phyloP scores from a whole-genome alignment of 2,329 filamentous ascomycete species.

The Boeremia exigua region DNA sequence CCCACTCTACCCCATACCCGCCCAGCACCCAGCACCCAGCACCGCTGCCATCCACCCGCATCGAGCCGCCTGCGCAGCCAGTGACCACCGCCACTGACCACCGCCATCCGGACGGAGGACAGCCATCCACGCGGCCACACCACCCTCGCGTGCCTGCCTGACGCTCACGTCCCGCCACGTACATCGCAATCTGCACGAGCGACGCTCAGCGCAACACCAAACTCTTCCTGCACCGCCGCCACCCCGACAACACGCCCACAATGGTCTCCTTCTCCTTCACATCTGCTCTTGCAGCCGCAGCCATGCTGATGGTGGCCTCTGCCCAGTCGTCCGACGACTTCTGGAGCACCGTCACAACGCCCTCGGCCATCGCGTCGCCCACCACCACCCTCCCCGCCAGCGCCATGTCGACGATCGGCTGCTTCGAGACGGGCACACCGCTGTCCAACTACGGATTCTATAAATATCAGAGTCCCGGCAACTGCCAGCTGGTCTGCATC shows the following conservation, averaged over 20 bases:
- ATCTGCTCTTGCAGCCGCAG: constrained; percentile 41
- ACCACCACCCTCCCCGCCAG: constrained; percentile 36
- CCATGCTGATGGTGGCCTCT: constrained; percentile 36
- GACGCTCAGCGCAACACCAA: constrained; percentile 21
- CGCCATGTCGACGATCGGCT: constrained; percentile 53
- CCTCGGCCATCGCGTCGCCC: constrained; percentile 35
- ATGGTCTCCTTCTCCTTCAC: constrained; percentile 44
- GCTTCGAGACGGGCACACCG: constrained; percentile 57
- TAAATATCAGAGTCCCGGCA: constrained; percentile 61
- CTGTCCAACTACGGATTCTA: constrained; percentile 57
- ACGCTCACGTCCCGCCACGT: constrained; percentile 32
- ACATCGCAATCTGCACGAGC: constrained; percentile 24
- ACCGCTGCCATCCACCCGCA: constrained; percentile 10
- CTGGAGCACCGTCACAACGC: constrained; percentile 25
- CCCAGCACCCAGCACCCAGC: neutral
- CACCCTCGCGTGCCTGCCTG: constrained; percentile 27
- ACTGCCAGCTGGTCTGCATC: constrained; percentile 61
- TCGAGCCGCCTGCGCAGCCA: constrained; percentile 1
- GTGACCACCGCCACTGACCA: constrained; percentile 4
- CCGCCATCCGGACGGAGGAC: constrained; percentile 12
- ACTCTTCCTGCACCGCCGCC: constrained; percentile 7
- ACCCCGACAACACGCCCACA: constrained; percentile 15
- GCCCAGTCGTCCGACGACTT: constrained; percentile 27
- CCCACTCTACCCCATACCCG: constrained; percentile 14
- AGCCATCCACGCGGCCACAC: constrained; percentile 11